Evolutionary conservation across 1,284 basidiomycete species (phyloP), one percentile per base, ranked within the genome.

Genomic region (Fomes fomentarius): DNA sequence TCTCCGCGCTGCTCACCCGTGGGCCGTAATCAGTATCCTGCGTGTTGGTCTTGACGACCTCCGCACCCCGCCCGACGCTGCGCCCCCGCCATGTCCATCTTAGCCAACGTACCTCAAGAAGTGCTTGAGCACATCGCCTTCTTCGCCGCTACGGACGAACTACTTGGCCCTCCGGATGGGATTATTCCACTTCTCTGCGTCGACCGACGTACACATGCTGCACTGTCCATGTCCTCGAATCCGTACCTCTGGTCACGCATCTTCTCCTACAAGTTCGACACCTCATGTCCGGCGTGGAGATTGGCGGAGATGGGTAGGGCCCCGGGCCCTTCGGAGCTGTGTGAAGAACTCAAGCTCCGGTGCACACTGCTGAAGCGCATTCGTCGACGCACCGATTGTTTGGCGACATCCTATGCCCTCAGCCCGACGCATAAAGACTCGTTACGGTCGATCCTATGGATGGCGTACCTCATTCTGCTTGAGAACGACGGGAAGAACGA

Each of bases 401-500:
- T 67, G 25, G 62, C 58, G 42, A 57, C 52, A 28, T 54, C 57
- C 24, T 52, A 44, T 40, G 49, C 37, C 28, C 50, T 61, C 50
- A 58, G 55, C 42, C 47, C 46, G 39, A 57, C 65, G 25, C 59
- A 63, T 63, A 66, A 63, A 15, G 74, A 76, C 33, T 56, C 63
- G 11, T 58, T 63, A n/a, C 56, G 66, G 30, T 62, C 66, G 22
- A 75, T 79, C 52, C 66, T 82, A 0, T 82, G 79, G 79, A 74
- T 71, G 45, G 69, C 78, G 1, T 82, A 79, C 52, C 62, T 83
- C 40, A 81, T 84, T 79, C 69, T 82, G 60, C 69, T 82, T n/a
- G 82, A 83, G 70, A 81, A 82, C 71, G 74, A 81, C 40, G 79
- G 77, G 21, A 74, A 74, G 63, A 83, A 84, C 62, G 66, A 76